Percentiles rank a stretch among this genome's conserved stretches.
Conservation (phyloP, 2,329 filamentous ascomycete species). For the Fusarium sp. region DNA sequence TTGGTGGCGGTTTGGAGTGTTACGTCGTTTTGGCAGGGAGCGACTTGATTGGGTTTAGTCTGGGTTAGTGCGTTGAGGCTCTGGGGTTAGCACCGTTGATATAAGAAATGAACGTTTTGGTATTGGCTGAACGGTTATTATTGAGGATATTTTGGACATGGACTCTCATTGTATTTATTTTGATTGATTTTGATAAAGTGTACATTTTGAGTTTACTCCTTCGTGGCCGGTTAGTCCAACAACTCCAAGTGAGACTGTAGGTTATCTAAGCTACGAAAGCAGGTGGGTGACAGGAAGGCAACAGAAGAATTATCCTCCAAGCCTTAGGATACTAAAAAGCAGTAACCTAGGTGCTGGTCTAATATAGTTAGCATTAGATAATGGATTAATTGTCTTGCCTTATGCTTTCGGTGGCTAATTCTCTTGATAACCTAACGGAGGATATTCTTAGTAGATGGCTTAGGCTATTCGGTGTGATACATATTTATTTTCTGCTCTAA, state of each 20-base stretch:
- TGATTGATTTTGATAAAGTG: neutral
- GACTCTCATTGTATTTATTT: neutral
- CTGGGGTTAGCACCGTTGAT: neutral
- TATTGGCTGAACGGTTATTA: neutral
- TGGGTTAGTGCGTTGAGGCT: conserved; percentile 21
- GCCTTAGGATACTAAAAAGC: neutral
- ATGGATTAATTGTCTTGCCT: no score
- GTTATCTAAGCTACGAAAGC: neutral
- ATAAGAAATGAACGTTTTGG: conserved; percentile 1
- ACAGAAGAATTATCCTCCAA: no score
- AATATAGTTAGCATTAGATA: neutral
- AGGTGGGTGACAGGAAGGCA: neutral
- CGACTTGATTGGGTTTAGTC: conserved; percentile 26
- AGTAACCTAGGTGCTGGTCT: neutral
- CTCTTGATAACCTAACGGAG: neutral
- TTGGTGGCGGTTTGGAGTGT: conserved; percentile 25
- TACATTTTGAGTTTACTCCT: neutral
- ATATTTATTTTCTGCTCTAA: no score
- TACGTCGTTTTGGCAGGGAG: conserved; percentile 31
- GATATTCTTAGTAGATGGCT: neutral
- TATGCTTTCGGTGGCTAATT: neutral
- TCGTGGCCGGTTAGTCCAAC: neutral
- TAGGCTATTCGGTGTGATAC: no score
- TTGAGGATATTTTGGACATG: neutral
- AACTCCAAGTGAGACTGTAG: neutral